phyloP scores from a whole-genome alignment of 306 rosid genomes.

The Fagus sylvatica region DNA sequence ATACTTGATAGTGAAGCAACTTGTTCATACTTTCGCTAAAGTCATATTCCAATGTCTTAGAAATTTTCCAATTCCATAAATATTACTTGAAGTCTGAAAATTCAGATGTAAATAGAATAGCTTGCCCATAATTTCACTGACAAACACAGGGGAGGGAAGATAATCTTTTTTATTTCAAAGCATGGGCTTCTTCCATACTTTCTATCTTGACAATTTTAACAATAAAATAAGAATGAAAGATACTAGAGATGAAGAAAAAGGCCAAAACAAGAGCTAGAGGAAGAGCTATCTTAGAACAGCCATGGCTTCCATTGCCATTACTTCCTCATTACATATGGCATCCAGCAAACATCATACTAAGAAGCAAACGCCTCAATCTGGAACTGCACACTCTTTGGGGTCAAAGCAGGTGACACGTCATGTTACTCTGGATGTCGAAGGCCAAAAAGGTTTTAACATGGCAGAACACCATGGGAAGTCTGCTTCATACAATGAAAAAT shows the following conservation, averaged over 20 bases:
- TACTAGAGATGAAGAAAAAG: background rate
- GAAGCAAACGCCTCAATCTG: conserved; percentile 28
- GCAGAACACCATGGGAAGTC: background rate
- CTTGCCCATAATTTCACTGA: conserved; percentile 34
- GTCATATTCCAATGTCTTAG: background rate
- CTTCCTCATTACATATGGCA: conserved; percentile 33
- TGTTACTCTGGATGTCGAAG: conserved; percentile 10
- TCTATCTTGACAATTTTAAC: conserved; percentile 6
- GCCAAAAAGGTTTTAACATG: background rate
- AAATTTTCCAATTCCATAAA: background rate
- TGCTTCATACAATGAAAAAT: background rate
- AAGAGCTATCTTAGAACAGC: conserved; percentile 7
- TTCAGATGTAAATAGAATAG: background rate
- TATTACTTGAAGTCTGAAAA: background rate
- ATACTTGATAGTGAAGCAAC: background rate
- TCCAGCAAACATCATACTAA: conserved; percentile 31
- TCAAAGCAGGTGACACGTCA: conserved; percentile 17
- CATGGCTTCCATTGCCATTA: conserved; percentile 46
- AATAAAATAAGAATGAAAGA: no score
- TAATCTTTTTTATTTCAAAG: conserved; percentile 21
- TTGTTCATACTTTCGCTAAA: no score
- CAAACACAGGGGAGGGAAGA: conserved; percentile 16
- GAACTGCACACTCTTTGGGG: conserved; percentile 10
- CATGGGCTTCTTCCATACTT: conserved; percentile 24
- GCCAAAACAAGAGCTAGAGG: background rate